Evolutionary conservation across 2,329 filamentous ascomycete species (phyloP).

Genomic region (Nectriaceae sp.): DNA sequence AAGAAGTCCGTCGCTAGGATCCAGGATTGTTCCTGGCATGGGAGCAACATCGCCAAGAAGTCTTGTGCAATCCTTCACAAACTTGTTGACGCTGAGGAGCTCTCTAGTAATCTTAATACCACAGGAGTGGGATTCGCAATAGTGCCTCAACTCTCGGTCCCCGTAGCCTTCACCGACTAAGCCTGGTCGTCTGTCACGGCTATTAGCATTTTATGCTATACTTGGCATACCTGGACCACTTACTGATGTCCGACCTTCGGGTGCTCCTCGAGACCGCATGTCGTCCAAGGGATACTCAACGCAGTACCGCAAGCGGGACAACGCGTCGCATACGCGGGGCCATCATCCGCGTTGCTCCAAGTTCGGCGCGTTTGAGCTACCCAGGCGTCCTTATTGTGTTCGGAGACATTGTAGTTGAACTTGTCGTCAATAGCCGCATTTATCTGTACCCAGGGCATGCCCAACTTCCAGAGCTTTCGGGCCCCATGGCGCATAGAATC

Average conservation of each 20-base stretch:
- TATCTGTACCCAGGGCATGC: slow-evolving; percentile 63
- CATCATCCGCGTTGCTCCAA: slow-evolving; percentile 59
- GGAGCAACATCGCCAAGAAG: slow-evolving; percentile 45
- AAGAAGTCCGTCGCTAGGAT: slow-evolving; percentile 53
- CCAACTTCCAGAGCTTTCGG: slow-evolving; percentile 50
- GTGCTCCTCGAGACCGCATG: slow-evolving; percentile 28
- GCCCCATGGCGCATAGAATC: slow-evolving; percentile 22
- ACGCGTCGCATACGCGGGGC: slow-evolving; percentile 41
- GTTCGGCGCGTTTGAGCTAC: slow-evolving; percentile 42
- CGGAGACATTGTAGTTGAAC: slow-evolving; percentile 53
- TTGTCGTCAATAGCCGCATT: slow-evolving; percentile 54
- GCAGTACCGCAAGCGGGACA: slow-evolving; percentile 43
- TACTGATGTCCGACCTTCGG: slow-evolving; percentile 8
- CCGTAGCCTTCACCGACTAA: slow-evolving; percentile 59
- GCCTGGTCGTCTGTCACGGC: slow-evolving; percentile 16
- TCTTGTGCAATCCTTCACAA: slow-evolving; percentile 56
- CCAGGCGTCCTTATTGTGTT: slow-evolving; percentile 46
- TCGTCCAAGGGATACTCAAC: slow-evolving; percentile 56
- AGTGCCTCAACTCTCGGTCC: slow-evolving; percentile 50
- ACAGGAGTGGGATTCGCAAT: slow-evolving; percentile 52
- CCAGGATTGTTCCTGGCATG: slow-evolving; percentile 69
- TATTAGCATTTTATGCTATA: neutral
- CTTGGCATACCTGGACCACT: neutral
- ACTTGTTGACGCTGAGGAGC: slow-evolving; percentile 57
- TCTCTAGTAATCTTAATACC: slow-evolving; percentile 53